phyloP scores from a whole-genome alignment of 768 basidiomycete species.

The Gloeopeniophorella convolvens region DNA sequence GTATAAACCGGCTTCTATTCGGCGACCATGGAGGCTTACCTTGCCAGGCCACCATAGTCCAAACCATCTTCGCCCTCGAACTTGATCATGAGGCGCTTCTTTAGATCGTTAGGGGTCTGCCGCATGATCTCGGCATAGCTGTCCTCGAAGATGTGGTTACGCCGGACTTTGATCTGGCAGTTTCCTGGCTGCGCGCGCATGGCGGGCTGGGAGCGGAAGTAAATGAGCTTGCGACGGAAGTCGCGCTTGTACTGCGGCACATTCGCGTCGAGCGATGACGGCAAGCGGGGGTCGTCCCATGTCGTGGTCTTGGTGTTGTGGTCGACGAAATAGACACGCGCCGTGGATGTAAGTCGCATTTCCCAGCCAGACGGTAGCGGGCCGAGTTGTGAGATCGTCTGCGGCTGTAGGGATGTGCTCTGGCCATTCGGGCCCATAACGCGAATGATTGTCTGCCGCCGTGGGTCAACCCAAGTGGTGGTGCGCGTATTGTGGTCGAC shows the following conservation, averaged over 20 bases:
- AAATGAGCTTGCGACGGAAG: conserved; percentile 98
- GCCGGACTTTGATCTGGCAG: conserved; percentile 96
- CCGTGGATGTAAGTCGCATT: conserved; percentile 97
- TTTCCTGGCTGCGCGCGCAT: conserved; percentile 98
- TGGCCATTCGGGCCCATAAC: conserved; percentile 94
- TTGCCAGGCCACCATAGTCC: conserved; percentile 96
- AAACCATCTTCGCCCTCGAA: conserved; percentile 99
- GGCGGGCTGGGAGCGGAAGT: conserved; percentile 98
- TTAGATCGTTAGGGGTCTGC: conserved; percentile 95
- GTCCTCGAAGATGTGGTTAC: conserved; percentile 99
- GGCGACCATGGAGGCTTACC: conserved; percentile 42
- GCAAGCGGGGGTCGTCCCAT: conserved; percentile 97
- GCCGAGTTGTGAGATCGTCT: conserved; percentile 94
- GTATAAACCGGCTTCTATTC: neutral
- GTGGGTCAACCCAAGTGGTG: conserved; percentile 99
- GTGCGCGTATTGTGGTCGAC: conserved; percentile 99
- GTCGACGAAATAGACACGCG: conserved; percentile 98
- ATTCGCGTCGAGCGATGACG: conserved; percentile 91
- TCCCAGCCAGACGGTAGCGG: conserved; percentile 99
- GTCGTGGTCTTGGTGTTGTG: conserved; percentile 99
- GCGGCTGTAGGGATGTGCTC: conserved; percentile 82
- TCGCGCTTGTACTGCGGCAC: conserved; percentile 99
- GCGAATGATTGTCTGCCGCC: conserved; percentile 92
- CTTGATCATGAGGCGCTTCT: conserved; percentile 99
- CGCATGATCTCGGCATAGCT: conserved; percentile 99